These are phyloP conservation scores for Cardamine resedifolia DNA, from an alignment of 345 rosid genomes.

Conservation along the genomic window DNA sequence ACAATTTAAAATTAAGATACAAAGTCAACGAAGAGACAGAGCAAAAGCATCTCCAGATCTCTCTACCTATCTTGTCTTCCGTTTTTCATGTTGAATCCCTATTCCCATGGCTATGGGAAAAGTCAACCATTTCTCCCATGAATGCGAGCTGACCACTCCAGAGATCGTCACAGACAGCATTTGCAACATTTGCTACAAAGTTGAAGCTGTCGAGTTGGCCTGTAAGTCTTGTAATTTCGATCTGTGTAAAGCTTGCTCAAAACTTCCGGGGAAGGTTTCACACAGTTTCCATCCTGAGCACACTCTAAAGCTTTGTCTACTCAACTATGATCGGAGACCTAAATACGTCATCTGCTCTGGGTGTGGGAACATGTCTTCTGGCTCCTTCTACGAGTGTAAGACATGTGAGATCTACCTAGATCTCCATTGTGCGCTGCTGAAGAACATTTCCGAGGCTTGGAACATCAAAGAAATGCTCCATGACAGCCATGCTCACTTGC, in stretches of 20 bases:
- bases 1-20: background rate
- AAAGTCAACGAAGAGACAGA: background rate
- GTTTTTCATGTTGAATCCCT: background rate
- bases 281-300: constrained; percentile 6
- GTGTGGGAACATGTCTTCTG: background rate
- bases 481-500: background rate
- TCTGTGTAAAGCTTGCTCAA: constrained; percentile 4
- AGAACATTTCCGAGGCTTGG: background rate
- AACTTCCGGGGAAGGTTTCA: background rate
- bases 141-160: background rate
- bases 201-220: background rate
- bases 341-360: background rate
- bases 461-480: background rate
- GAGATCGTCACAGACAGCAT: background rate
- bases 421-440: background rate
- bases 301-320: background rate
- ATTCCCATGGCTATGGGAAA: background rate
- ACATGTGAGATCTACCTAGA: constrained; percentile 20
- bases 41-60: background rate
- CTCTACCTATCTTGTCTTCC: background rate
- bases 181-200: constrained; percentile 15
- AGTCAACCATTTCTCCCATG: background rate
- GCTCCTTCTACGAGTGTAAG: constrained; percentile 14
- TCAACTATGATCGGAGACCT: background rate
- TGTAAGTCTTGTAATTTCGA: background rate